Conservation (phyloP, 176 grass and related monocot genomes). For the Oryza australiensis region DNA sequence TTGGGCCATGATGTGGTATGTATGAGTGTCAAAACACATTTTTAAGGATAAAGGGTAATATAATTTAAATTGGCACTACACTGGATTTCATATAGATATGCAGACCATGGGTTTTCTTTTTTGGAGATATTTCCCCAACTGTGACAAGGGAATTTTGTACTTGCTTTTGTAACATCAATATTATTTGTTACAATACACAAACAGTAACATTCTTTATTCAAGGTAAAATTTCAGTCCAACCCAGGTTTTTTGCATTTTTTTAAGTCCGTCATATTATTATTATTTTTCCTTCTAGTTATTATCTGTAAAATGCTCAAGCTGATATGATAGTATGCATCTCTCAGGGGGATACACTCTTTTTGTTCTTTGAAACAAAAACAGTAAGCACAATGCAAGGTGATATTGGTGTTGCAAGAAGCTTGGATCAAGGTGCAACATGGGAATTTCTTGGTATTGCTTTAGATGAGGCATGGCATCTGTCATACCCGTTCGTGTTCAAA, state of each 20-base stretch:
- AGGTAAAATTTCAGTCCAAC: neutral
- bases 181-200: neutral
- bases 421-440: conserved; percentile 87
- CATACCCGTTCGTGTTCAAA: conserved; percentile 97
- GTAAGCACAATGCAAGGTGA: conserved; percentile 73
- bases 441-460: conserved; percentile 96
- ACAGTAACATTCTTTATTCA: conserved; percentile 10
- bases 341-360: conserved; percentile 67
- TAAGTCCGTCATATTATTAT: neutral
- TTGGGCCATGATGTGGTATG: neutral
- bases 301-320: conserved; percentile 20
- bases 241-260: neutral
- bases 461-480: conserved; percentile 89
- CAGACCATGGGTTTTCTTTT: neutral
- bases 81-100: neutral
- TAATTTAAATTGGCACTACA: neutral
- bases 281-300: neutral
- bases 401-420: conserved; percentile 94
- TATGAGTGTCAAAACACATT: neutral
- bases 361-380: conserved; percentile 96
- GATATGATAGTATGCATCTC: conserved; percentile 33
- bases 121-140: neutral
- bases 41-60: neutral
- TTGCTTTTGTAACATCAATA: neutral
- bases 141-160: neutral